Conservation (phyloP, 331 rosid species). For the Cucumis variabilis region DNA sequence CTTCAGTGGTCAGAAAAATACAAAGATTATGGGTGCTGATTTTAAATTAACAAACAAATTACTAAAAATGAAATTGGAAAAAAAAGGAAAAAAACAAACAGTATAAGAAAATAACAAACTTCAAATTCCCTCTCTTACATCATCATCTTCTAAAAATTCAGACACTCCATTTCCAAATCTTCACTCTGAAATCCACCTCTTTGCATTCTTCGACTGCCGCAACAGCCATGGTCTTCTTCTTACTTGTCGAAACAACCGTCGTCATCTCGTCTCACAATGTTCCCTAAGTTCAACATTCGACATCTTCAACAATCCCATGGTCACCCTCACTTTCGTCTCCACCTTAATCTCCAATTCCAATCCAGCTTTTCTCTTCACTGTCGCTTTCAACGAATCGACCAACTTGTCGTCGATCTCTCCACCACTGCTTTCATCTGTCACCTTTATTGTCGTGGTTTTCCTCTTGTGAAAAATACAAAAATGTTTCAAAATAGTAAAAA, state of each 20-base stretch:
- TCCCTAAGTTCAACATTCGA: constrained; percentile 66
- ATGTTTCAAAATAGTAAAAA: too few species aligned
- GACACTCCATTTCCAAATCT: constrained; percentile 96
- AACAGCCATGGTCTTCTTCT: constrained; percentile 60
- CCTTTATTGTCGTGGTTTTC: too few species aligned
- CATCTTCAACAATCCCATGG: constrained; percentile 59
- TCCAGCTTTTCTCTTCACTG: constrained; percentile 57
- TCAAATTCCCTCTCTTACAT: neutral
- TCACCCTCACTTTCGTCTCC: constrained; percentile 75
- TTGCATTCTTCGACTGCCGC: constrained; percentile 60
- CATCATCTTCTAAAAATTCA: constrained; percentile 35
- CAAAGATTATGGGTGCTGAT: too few species aligned
- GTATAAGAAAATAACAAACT: too few species aligned
- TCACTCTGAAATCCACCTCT: constrained; percentile 67
- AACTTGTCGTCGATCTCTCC: constrained; percentile 40
- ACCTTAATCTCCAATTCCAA: constrained; percentile 57
- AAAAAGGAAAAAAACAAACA: too few species aligned
- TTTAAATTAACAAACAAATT: too few species aligned
- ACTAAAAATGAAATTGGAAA: too few species aligned
- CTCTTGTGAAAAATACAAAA: constrained; percentile 34
- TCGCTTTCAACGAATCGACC: constrained; percentile 45
- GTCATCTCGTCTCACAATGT: constrained; percentile 65
- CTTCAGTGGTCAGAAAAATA: too few species aligned
- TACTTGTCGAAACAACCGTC: constrained; percentile 56
- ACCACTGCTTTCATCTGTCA: constrained; percentile 33